Base-by-base conservation (phyloP, 179 eudicot genomes). In the Vitellaria paradoxa region DNA sequence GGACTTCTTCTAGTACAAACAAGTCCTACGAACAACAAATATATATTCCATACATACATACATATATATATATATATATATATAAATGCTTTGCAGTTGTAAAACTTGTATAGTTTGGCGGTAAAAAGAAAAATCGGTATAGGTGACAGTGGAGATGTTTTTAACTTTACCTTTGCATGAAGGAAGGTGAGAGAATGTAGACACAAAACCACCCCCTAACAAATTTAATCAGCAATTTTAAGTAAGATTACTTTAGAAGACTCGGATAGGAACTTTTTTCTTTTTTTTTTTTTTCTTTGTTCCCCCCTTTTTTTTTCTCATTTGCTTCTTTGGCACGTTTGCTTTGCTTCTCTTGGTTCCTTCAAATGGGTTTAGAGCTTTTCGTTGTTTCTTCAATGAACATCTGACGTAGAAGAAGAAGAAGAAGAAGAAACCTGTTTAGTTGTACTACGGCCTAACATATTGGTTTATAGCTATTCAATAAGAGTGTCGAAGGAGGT, bases 101-200 rank as follows among this genome's bases (percentile, higher is more conserved):
- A 5, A 3, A 45, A 45, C 2, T 30, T 30, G 37, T 30, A 0
- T 30, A 30, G 37, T 30, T 30, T 2, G 37, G 37, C 37, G 37
- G 37, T 30, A 30, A 30, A 30, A 30, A 30, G 37, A 30, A 30
- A 30, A 30, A 30, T 30, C 37, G 1, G 37, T 30, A 30, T 1
- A 30, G 80, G 60, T 40, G 86, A 65, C 75, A 81, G 78, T 81
- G 84, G 79, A 65, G 81, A 75, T 80, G 76, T 77, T 65, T 71
- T 82, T 42, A 73, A 45, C 80, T 85, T 85, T 85, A 81, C 85
- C 61, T 74, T 85, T 83, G 73, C 90, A 79, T 78, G 80, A 65
- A 79, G 70, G 60, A 70, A 70, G 74, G 42, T 7, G 3, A 57
- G 3, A 13, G 49, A 18, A 15, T 61, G 30, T 13, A 30, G 65